Conservation (phyloP, 1,284 basidiomycete genomes). For the Erythrobasidium hasegawianum region DNA sequence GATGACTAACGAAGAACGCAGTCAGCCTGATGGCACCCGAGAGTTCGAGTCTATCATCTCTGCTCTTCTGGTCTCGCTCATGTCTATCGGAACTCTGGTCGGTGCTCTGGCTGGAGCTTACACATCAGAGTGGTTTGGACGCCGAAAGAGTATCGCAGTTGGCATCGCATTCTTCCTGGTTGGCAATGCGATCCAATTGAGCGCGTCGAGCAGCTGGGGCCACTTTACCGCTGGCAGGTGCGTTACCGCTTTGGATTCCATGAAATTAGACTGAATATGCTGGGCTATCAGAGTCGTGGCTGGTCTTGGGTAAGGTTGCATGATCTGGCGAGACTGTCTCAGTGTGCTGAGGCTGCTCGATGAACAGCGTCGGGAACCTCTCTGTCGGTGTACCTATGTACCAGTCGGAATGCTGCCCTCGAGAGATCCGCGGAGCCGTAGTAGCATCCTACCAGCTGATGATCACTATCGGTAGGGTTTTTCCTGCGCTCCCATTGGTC, state of each 20-base stretch:
- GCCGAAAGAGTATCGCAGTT: conserved; percentile 65
- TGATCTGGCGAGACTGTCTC: conserved; percentile 27
- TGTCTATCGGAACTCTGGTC: conserved; percentile 51
- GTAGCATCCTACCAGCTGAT: conserved; percentile 67
- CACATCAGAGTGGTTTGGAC: conserved; percentile 62
- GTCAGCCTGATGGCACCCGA: conserved; percentile 47
- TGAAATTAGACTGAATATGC: too few species aligned
- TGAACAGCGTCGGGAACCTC: conserved; percentile 57
- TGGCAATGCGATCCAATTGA: conserved; percentile 47
- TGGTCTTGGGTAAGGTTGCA: conserved; percentile 43
- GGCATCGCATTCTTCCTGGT: conserved; percentile 9
- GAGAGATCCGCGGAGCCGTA: conserved; percentile 67
- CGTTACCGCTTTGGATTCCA: too few species aligned
- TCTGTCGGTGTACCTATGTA: conserved; percentile 71
- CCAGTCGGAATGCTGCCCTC: conserved; percentile 57
- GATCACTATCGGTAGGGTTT: conserved; percentile 50
- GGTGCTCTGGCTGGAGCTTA: conserved; percentile 43
- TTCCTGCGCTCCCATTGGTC: not conserved
- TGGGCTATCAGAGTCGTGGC: conserved; percentile 55
- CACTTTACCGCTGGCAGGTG: conserved; percentile 59
- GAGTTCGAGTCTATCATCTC: conserved; percentile 43
- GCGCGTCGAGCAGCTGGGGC: conserved; percentile 56
- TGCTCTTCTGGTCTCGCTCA: conserved; percentile 63
- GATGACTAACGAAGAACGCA: too few species aligned
- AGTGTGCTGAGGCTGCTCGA: not conserved